Percentiles rank a stretch among this genome's conserved stretches.
phyloP scores from a whole-genome alignment of 495 filamentous ascomycete genomes.

The Neurospora sp. region DNA sequence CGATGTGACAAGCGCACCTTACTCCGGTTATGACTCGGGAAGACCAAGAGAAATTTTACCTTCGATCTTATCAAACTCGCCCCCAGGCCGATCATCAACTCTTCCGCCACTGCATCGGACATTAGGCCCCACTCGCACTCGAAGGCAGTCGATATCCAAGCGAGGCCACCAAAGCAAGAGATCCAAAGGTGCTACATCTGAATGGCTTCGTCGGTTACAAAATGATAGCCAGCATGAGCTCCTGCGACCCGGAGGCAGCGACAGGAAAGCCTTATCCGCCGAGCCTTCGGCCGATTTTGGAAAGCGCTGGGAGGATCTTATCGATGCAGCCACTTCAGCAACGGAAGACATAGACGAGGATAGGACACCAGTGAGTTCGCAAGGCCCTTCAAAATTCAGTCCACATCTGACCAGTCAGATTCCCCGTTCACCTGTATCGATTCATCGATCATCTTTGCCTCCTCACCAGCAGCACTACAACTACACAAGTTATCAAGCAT shows the following conservation, averaged over 20 bases:
- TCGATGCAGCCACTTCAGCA: constrained; percentile 75
- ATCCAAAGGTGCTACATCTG: constrained; percentile 48
- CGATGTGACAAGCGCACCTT: constrained; percentile 61
- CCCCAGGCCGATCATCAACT: constrained; percentile 77
- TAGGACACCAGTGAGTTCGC: constrained; percentile 60
- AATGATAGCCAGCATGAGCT: constrained; percentile 29
- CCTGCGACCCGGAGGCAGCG: constrained; percentile 58
- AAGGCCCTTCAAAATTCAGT: constrained; percentile 21
- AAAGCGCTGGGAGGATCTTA: constrained; percentile 88
- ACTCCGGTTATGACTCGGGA: constrained; percentile 49
- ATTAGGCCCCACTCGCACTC: constrained; percentile 51
- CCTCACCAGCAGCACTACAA: constrained; percentile 48
- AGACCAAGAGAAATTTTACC: constrained; percentile 64
- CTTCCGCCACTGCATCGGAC: constrained; percentile 68
- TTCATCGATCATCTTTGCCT: constrained; percentile 70
- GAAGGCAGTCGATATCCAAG: constrained; percentile 77
- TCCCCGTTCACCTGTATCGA: constrained; percentile 54
- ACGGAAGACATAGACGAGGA: constrained; percentile 87
- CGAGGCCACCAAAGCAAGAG: constrained; percentile 66
- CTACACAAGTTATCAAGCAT: constrained; percentile 70
- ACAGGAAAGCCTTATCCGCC: constrained; percentile 73
- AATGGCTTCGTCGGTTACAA: constrained; percentile 41
- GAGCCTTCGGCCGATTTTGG: constrained; percentile 71
- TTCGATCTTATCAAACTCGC: constrained; percentile 69
- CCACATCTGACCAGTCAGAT: constrained; percentile 43